phyloP scores from a whole-genome alignment of 495 filamentous ascomycete species.

The Penicillium bialowiezense region DNA sequence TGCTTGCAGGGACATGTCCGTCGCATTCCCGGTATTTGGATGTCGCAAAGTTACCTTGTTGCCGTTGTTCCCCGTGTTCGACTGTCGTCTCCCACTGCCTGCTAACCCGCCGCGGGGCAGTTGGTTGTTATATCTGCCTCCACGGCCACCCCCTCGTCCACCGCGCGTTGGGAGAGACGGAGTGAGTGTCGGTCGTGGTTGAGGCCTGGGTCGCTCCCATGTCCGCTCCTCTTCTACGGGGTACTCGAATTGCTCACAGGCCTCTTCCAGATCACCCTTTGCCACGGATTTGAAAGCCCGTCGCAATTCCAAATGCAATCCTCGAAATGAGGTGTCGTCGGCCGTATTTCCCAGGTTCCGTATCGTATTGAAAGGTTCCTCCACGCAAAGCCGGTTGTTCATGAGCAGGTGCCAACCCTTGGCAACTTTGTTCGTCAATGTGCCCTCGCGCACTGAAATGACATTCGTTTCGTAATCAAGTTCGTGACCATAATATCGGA shows the following conservation, averaged over 20 bases:
- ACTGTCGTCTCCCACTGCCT: conserved; percentile 54
- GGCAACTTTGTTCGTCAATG: conserved; percentile 74
- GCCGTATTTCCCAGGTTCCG: conserved; percentile 97
- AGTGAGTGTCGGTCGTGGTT: conserved; percentile 58
- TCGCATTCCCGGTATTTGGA: conserved; percentile 26
- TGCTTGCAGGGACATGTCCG: conserved; percentile 46
- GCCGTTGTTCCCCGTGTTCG: conserved; percentile 46
- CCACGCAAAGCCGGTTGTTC: conserved; percentile 86
- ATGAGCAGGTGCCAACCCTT: conserved; percentile 79
- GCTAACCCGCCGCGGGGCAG: conserved; percentile 36
- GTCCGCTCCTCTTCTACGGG: conserved; percentile 78
- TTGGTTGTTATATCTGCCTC: conserved; percentile 53
- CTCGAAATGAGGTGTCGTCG: conserved; percentile 87
- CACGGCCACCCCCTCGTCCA: conserved; percentile 54
- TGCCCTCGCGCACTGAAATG: conserved; percentile 84
- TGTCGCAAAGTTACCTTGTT: conserved; percentile 39
- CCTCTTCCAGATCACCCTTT: conserved; percentile 70
- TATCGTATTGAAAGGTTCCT: conserved; percentile 92
- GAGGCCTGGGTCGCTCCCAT: conserved; percentile 67
- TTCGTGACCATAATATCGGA: conserved; percentile 90
- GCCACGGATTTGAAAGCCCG: conserved; percentile 79
- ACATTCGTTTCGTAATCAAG: conserved; percentile 82
- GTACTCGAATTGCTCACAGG: conserved; percentile 81
- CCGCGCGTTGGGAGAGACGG: conserved; percentile 46
- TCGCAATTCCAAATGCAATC: conserved; percentile 84